These are phyloP conservation scores for Cercophora newfieldiana DNA, from an alignment of 495 filamentous ascomycete genomes.

Conservation along the genomic window DNA sequence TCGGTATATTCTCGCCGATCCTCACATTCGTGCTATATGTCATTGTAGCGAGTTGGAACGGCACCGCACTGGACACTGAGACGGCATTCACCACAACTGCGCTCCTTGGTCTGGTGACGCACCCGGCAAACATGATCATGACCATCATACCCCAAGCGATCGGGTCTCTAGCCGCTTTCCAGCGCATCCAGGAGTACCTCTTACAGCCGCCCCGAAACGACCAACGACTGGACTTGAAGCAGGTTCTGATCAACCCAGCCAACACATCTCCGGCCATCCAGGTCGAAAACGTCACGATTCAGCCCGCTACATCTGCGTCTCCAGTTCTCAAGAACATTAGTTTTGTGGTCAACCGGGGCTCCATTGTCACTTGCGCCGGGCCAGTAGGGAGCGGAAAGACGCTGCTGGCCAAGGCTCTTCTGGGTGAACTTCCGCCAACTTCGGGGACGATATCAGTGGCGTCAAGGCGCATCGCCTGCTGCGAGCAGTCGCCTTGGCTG, in stretches of 20 bases:
- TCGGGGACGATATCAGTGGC: constrained; percentile 44
- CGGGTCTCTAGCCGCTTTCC: background rate
- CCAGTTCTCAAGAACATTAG: constrained; percentile 18
- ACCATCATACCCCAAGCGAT: background rate
- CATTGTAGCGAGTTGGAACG: background rate
- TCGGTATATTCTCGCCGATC: background rate
- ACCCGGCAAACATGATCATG: background rate
- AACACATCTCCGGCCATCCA: background rate
- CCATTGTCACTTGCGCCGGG: constrained; percentile 28
- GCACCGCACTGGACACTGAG: background rate
- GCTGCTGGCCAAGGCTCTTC: constrained; percentile 53
- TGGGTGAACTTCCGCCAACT: constrained; percentile 50
- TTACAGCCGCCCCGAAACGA: background rate
- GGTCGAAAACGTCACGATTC: background rate
- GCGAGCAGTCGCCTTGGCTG: constrained; percentile 52
- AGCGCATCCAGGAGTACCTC: background rate
- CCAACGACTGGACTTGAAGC: background rate
- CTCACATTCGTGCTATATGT: background rate
- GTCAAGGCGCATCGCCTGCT: constrained; percentile 33
- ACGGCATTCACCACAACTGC: background rate
- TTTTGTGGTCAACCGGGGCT: constrained; percentile 15
- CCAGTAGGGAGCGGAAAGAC: constrained; percentile 60
- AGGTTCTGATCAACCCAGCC: background rate
- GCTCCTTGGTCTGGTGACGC: background rate
- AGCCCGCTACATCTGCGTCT: background rate